phyloP scores from a whole-genome alignment of 208 protist genomes.

The Borovskyia barvae region DNA sequence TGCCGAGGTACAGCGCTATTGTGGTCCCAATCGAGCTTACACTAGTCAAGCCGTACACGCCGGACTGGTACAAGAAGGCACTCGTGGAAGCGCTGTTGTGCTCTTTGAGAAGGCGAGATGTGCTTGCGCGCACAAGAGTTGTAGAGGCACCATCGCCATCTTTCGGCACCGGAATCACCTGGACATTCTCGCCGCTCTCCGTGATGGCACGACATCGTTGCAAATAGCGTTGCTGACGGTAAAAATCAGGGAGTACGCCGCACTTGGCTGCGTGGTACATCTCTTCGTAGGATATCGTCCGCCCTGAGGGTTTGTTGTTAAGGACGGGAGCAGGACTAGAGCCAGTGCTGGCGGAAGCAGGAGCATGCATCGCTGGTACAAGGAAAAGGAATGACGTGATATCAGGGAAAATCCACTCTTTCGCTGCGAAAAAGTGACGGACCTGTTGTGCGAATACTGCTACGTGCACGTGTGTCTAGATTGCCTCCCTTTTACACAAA shows the following conservation, averaged over 20 bases:
- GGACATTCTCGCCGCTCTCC: slow-evolving; percentile 37
- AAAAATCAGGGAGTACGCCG: slow-evolving; percentile 64
- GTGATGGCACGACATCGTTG: slow-evolving; percentile 18
- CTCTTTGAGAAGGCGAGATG: slow-evolving; percentile 73
- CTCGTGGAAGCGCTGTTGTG: slow-evolving; percentile 67
- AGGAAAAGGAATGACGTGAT: no score
- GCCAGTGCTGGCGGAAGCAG: slow-evolving; percentile 38
- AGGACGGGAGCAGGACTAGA: slow-evolving; percentile 52
- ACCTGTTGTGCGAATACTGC: no score
- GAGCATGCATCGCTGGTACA: slow-evolving; percentile 42
- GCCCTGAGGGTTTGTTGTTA: slow-evolving; percentile 28
- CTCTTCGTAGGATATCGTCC: slow-evolving; percentile 53
- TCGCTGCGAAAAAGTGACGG: no score
- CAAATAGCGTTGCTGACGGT: slow-evolving; percentile 39
- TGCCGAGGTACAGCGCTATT: slow-evolving; percentile 58
- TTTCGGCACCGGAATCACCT: slow-evolving; percentile 38
- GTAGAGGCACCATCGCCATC: slow-evolving; percentile 1
- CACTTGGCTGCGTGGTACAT: slow-evolving; percentile 43
- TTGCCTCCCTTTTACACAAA: no score
- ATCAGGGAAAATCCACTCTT: no score
- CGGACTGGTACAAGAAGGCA: slow-evolving; percentile 66
- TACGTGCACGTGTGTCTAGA: no score
- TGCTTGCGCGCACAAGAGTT: slow-evolving; percentile 37
- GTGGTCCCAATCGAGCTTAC: slow-evolving; percentile 55
- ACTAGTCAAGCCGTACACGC: slow-evolving; percentile 66